Evolutionary conservation across 1,139 yeast genomes (phyloP).

Genomic region (Saccharomyces uvarum): DNA sequence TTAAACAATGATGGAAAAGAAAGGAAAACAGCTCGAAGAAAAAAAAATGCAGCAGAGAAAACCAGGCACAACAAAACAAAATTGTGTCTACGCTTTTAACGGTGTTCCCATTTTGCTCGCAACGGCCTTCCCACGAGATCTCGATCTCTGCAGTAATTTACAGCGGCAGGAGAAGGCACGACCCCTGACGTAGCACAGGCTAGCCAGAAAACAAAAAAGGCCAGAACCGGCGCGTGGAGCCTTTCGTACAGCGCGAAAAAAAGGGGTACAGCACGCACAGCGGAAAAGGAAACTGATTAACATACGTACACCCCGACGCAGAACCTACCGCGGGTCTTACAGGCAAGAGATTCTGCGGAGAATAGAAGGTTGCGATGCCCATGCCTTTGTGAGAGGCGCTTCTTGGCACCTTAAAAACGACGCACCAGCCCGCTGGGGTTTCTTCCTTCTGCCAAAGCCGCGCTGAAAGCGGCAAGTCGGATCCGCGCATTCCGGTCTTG

Average conservation of each 20-base stretch:
- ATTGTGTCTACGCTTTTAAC: constrained; percentile 1
- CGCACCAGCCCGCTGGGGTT: neutral
- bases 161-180: constrained; percentile 1
- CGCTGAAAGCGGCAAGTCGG: neutral
- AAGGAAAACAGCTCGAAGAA: neutral
- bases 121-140: neutral
- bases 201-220: neutral
- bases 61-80: neutral
- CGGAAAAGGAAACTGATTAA: neutral
- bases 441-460: neutral
- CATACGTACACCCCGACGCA: neutral
- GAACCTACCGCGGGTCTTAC: neutral
- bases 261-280: neutral
- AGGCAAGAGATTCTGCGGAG: neutral
- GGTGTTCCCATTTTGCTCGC: neutral
- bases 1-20: neutral
- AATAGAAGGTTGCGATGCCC: neutral
- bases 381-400: neutral
- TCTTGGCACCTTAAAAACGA: neutral
- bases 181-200: neutral
- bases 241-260: neutral
- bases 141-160: neutral
- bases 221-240: neutral
- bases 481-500: neutral
- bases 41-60: neutral